Base-by-base conservation (phyloP, 805 yeast genomes). In the Hanseniaspora clermontiae region DNA sequence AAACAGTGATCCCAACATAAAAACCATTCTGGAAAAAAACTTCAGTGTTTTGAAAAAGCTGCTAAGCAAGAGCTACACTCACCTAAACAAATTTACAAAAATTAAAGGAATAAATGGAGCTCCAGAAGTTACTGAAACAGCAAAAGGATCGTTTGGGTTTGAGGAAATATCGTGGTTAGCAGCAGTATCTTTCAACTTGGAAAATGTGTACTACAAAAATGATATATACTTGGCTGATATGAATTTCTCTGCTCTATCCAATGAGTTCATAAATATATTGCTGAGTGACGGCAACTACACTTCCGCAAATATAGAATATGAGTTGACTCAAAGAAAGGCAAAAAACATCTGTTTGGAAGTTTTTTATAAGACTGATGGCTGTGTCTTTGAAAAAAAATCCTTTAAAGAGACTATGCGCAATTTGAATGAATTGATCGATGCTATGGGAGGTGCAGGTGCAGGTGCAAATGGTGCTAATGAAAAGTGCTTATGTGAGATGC, bases 81-180 rank as follows among this genome's bases (percentile, higher is more conserved):
- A 37, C 57, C 51, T 51, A 46, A 40, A 43, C 60, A 64, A 49
- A 57, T 59, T 17, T n/a, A 49, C n/a, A 52, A 42, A 24, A 49
- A 59, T 61, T 58, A 63, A 10, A 53, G 43, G 47, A 57, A 52
- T 34, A 29, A 38, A 58, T 19, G 14, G 37, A 17, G 32, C 14
- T 14, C 3, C 20, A 19, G 17, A 50, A 15, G n/a, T 11, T 19
- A 32, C 20, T 29, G 48, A 57, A 19, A 43, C 49, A 2, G 36
- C 47, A 17, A 47, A 45, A 20, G 62, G 61, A 27, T 51, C 53
- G 6, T 60, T 69, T n/a, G 61, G 70, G 0, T 58, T 60, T 6
- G 65, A 66, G 46, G 77, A 74, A 46, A 59, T 70, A 20, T 74
- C 69, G 59, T 74, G 77, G 77, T 71, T 73, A 60, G 64, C 70